Evolutionary conservation across 805 yeast species (phyloP), one percentile per base, ranked within the genome.

Genomic region (Hanseniaspora valbyensis): DNA sequence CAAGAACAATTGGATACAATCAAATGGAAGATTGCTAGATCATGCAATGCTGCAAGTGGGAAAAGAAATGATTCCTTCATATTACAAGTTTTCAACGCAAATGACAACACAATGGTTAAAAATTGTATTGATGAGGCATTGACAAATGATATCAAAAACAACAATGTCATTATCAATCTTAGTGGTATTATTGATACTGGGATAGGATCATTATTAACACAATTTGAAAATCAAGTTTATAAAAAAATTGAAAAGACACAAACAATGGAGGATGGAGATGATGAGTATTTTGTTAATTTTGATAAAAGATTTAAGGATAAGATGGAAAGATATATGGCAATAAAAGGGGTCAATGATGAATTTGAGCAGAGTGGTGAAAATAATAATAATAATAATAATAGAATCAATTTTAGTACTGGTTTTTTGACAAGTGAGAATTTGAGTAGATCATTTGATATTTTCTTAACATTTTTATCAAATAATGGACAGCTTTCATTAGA

Each of bases 401-500:
- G 26, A 25, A 25, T 48, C 12, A 42, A 48, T 18, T 42, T 24
- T 12, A 29, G 38, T 12, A 32, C 22, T 14, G 51, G 43, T 7
- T 48, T 48, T 33, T 29, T 33, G 7, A 32, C 51, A 1, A 37
- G 41, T 5, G 42, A 38, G 22, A 48, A 40, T 42, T 30, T 36
- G 42, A 57, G 16, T 42, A 53, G 8, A 50, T 52, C 24, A 22
- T 53, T 24, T 42, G 48, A 49, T 18, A 36, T 44, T 4, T 49
- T 49, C 29, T 19, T 52, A 10, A 41, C 52, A 4, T 40, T 54
- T 21, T 52, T 55, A 19, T 34, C 50, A 10, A 38, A 42, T 25
- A 44, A 43, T 18, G 60, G 55, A 9, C 53, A 56, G 22, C 57
- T 60, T 14, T 68, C 65, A 42, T 54, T 59, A n/a, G 54, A 58